These are phyloP conservation scores for Epichloe hybrida DNA, from an alignment of 2,329 filamentous ascomycete species.

Conservation along the genomic window DNA sequence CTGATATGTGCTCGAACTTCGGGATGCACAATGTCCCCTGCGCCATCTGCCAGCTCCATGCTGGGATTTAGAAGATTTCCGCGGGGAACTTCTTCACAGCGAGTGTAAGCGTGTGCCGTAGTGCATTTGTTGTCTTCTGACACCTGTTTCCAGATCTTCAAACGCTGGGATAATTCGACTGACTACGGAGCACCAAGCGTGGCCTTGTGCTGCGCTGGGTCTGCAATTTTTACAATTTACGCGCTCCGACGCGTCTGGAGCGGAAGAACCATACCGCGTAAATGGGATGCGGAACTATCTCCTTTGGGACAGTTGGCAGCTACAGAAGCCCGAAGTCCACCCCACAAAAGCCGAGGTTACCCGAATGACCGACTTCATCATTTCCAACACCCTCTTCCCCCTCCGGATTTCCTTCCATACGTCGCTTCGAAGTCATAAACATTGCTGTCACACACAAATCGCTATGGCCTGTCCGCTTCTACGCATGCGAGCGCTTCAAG, in stretches of 20 bases:
- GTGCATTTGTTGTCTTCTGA: not conserved
- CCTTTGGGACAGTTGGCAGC: not conserved
- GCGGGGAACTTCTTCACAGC: not conserved
- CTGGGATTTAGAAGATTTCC: not conserved
- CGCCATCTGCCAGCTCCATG: slow-evolving; percentile 42
- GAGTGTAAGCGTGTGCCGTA: not conserved
- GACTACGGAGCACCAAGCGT: too few relatives aligned
- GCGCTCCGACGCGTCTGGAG: slow-evolving; percentile 13
- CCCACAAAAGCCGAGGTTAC: slow-evolving; percentile 29
- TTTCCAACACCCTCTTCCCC: slow-evolving; percentile 3
- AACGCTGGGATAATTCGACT: not conserved
- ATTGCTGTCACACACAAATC: slow-evolving; percentile 4
- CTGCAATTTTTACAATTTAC: slow-evolving; percentile 1
- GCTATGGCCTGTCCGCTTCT: slow-evolving; percentile 28
- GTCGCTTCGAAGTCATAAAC: not conserved
- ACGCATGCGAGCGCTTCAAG: slow-evolving; percentile 22
- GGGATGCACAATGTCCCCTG: slow-evolving; percentile 61
- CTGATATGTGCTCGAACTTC: slow-evolving; percentile 89
- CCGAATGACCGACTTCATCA: slow-evolving; percentile 15
- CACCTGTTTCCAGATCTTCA: not conserved
- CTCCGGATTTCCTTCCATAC: not conserved
- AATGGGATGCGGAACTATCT: not conserved
- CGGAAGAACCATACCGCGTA: slow-evolving; percentile 1
- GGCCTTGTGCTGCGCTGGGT: too few relatives aligned
- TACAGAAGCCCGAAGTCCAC: not conserved